Evolutionary conservation across 2,329 filamentous ascomycete species (phyloP).

Genomic region (Xylaria sp.): DNA sequence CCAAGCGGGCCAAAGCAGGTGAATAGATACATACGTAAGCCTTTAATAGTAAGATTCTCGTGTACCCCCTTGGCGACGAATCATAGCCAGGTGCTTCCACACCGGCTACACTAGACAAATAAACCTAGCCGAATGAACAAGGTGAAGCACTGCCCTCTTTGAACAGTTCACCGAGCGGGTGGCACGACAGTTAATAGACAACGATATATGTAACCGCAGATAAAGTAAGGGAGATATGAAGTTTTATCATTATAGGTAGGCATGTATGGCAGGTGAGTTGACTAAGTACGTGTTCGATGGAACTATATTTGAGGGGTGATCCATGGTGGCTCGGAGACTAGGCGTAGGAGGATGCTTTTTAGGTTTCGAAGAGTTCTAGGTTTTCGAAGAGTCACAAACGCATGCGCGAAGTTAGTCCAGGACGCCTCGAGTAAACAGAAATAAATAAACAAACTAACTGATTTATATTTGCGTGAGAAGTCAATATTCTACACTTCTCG

Average conservation of each 20-base stretch:
- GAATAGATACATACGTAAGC: constrained; percentile 1
- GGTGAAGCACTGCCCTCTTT: background rate
- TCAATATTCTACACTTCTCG: background rate
- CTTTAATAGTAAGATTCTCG: background rate
- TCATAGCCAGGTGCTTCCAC: background rate
- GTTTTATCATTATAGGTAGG: background rate
- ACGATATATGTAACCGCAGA: background rate
- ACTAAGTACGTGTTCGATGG: background rate
- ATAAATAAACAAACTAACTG: background rate
- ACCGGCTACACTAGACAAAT: background rate
- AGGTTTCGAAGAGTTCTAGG: background rate
- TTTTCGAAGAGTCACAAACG: background rate
- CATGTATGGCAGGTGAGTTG: background rate
- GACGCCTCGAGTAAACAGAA: background rate
- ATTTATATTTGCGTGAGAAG: background rate
- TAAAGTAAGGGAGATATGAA: background rate
- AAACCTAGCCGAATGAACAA: background rate
- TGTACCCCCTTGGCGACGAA: background rate
- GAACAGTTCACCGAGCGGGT: background rate
- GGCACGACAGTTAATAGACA: background rate
- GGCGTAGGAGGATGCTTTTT: background rate
- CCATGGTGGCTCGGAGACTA: background rate
- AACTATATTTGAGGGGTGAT: background rate
- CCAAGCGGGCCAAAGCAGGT: background rate
- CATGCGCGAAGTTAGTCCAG: background rate